These are phyloP conservation scores for Crassisporium funariophilum DNA, from an alignment of 768 basidiomycete species.

Conservation along the genomic window DNA sequence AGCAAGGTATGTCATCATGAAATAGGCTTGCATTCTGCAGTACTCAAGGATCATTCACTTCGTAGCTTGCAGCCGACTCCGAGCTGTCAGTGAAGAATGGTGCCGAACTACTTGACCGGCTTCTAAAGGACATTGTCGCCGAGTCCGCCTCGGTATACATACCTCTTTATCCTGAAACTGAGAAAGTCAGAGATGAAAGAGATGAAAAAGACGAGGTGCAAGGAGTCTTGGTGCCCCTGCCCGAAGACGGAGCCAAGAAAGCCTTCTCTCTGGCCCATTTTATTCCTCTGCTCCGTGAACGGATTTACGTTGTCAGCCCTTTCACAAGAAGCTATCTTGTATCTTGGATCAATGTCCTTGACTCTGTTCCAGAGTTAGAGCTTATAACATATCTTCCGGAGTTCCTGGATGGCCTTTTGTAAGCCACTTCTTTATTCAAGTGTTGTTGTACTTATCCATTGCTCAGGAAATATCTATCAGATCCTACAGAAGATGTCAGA, in stretches of 20 bases:
- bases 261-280: slow-evolving; percentile 95
- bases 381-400: slow-evolving; percentile 93
- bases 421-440: slow-evolving; percentile 31
- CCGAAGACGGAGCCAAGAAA: slow-evolving; percentile 60
- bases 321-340: slow-evolving; percentile 97
- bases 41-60: slow-evolving; percentile 5
- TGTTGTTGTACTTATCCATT: slow-evolving; percentile 6
- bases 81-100: slow-evolving; percentile 98
- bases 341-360: slow-evolving; percentile 93
- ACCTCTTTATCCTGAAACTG: slow-evolving; percentile 82
- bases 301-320: slow-evolving; percentile 94
- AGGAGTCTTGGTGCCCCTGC: slow-evolving; percentile 67
- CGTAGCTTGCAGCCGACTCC: slow-evolving; percentile 91
- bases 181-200: slow-evolving; percentile 62
- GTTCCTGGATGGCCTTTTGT: slow-evolving; percentile 93
- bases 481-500: slow-evolving; percentile 91
- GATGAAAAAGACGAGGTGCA: slow-evolving; percentile 55
- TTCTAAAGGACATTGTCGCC: slow-evolving; percentile 97
- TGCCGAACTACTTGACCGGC: slow-evolving; percentile 91
- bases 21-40: not conserved
- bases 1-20: slow-evolving; percentile 73
- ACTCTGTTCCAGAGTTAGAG: slow-evolving; percentile 96
- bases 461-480: slow-evolving; percentile 88
- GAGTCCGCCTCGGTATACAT: slow-evolving; percentile 96
- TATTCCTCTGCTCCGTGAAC: slow-evolving; percentile 89